Conservation (phyloP, 164 flowering plant species). For the Chloranthus sessilifolius region DNA sequence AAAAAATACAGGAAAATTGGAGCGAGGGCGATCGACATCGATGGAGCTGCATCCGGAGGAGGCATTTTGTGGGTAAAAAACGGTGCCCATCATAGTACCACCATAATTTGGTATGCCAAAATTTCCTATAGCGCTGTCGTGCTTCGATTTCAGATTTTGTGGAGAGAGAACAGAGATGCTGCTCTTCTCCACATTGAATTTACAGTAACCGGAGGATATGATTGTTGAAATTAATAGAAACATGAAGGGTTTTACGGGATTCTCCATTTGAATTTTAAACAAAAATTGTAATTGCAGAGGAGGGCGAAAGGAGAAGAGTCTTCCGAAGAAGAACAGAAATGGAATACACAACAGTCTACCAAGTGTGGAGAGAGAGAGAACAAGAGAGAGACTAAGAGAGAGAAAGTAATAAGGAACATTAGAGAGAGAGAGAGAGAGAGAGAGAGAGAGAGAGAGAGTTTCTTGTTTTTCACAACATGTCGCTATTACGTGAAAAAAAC, state of each 20-base stretch:
- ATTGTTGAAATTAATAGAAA: conserved; percentile 6
- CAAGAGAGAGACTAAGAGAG: too few relatives aligned
- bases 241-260: not conserved
- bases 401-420: too few relatives aligned
- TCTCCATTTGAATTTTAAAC: too few relatives aligned
- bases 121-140: conserved; percentile 76
- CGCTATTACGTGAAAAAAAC: too few relatives aligned
- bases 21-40: conserved; percentile 42
- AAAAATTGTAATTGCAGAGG: too few relatives aligned
- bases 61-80: conserved; percentile 51
- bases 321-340: too few relatives aligned
- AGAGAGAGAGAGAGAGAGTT: too few relatives aligned
- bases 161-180: conserved; percentile 62
- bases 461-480: too few relatives aligned
- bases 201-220: conserved; percentile 4
- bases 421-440: too few relatives aligned
- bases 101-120: conserved; percentile 91
- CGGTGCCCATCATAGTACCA: conserved; percentile 58
- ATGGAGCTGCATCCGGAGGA: conserved; percentile 42
- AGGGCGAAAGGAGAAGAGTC: too few relatives aligned
- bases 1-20: conserved; percentile 40
- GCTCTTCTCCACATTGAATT: conserved; percentile 82
- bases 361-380: too few relatives aligned
- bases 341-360: too few relatives aligned
- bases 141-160: conserved; percentile 26